Evolutionary conservation across 306 rosid species (phyloP).

Genomic region (Prunus persica): DNA sequence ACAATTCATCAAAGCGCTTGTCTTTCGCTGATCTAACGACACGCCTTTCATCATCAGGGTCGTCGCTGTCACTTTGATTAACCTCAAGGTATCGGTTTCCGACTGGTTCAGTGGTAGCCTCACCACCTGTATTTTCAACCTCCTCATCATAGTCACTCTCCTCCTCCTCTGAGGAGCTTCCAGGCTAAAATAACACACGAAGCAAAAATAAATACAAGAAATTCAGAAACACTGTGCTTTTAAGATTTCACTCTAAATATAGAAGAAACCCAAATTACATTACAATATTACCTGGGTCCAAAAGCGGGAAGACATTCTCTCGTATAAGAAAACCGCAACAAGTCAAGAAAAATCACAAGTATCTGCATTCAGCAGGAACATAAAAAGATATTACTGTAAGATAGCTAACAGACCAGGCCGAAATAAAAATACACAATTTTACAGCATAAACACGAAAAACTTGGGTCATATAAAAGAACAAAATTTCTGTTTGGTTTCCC

Average conservation of each 20-base stretch:
- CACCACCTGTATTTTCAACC: constrained; percentile 39
- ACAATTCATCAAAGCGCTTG: constrained; percentile 86
- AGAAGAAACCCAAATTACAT: background rate
- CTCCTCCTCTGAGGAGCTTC: constrained; percentile 77
- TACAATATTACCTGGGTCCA: constrained; percentile 49
- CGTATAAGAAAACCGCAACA: background rate
- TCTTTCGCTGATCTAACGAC: constrained; percentile 81
- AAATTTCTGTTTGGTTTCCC: background rate
- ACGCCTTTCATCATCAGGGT: constrained; percentile 60
- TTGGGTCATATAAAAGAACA: background rate
- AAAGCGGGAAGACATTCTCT: constrained; percentile 44
- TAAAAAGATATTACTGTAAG: background rate
- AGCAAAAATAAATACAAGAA: background rate
- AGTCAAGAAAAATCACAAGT: background rate
- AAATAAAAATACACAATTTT: background rate
- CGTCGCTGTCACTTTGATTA: constrained; percentile 68
- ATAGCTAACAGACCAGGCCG: background rate
- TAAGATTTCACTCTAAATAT: background rate
- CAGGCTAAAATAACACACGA: constrained; percentile 44
- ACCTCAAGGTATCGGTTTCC: constrained; percentile 37
- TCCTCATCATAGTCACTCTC: constrained; percentile 61
- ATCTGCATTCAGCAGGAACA: background rate
- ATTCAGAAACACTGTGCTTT: background rate
- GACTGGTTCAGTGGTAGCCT: constrained; percentile 20
- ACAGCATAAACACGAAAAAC: background rate